phyloP scores from a whole-genome alignment of 495 filamentous ascomycete genomes.

The Xylaria castorea region DNA sequence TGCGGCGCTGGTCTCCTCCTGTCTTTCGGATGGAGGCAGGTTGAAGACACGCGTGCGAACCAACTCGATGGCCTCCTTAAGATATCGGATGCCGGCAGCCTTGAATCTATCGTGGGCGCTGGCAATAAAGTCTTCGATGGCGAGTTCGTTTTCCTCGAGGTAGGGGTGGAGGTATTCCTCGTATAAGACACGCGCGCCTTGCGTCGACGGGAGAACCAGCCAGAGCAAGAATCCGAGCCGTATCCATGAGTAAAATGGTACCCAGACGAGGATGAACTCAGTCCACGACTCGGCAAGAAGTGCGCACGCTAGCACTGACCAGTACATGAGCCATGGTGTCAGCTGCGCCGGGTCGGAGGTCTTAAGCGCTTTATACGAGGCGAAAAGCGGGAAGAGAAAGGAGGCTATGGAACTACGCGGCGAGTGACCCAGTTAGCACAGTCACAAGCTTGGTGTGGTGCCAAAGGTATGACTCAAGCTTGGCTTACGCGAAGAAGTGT shows the following conservation, averaged over 20 bases:
- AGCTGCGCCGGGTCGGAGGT: slow-evolving; percentile 88
- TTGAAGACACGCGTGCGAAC: slow-evolving; percentile 76
- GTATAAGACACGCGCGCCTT: slow-evolving; percentile 87
- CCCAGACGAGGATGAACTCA: slow-evolving; percentile 83
- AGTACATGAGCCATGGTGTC: slow-evolving; percentile 99
- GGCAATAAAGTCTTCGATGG: slow-evolving; percentile 91
- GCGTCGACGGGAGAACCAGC: slow-evolving; percentile 95
- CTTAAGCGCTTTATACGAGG: slow-evolving; percentile 97
- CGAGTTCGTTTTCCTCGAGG: slow-evolving; percentile 81
- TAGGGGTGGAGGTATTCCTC: slow-evolving; percentile 85
- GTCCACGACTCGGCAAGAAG: slow-evolving; percentile 86
- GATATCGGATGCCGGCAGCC: slow-evolving; percentile 77
- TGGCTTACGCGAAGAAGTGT: slow-evolving; percentile 27
- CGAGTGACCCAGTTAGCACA: slow-evolving; percentile 3
- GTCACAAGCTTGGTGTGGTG: neutral
- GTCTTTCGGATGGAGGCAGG: slow-evolving; percentile 58
- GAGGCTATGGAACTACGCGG: slow-evolving; percentile 78
- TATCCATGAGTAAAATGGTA: slow-evolving; percentile 94
- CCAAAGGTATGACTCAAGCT: neutral
- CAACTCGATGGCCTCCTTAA: slow-evolving; percentile 78
- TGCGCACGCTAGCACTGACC: slow-evolving; percentile 86
- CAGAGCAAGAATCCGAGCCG: slow-evolving; percentile 88
- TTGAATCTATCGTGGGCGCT: slow-evolving; percentile 80
- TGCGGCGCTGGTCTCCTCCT: slow-evolving; percentile 46
- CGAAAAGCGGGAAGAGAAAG: slow-evolving; percentile 94